Conservation (phyloP, 768 basidiomycete genomes). For the Hygrophoropsis aurantiaca region DNA sequence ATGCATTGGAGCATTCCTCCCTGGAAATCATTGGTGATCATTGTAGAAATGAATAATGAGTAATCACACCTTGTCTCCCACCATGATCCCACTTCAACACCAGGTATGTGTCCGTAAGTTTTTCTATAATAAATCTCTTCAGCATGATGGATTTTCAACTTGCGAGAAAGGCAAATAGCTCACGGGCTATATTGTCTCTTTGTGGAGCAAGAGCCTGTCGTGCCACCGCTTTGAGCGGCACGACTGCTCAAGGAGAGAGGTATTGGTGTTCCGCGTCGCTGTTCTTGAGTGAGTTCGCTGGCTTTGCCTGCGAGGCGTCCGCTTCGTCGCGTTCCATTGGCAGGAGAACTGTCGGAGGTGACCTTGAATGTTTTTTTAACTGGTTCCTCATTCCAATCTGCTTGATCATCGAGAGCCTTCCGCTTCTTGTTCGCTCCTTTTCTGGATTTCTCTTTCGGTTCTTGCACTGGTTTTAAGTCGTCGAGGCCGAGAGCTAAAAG, state of each 20-base stretch:
- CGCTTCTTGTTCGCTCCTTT: conserved; percentile 41
- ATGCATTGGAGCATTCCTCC: conserved; percentile 67
- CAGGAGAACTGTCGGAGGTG: conserved; percentile 19
- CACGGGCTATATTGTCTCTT: conserved; percentile 35
- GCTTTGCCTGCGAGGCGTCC: conserved; percentile 60
- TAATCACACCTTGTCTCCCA: conserved; percentile 65
- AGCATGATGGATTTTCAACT: conserved; percentile 9
- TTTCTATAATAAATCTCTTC: conserved; percentile 54
- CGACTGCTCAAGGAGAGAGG: conserved; percentile 40
- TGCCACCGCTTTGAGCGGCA: conserved; percentile 35
- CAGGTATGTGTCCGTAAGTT: conserved; percentile 78
- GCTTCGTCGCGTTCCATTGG: conserved; percentile 56
- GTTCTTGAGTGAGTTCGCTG: conserved; percentile 54
- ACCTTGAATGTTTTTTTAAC: conserved; percentile 32
- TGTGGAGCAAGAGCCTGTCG: conserved; percentile 32
- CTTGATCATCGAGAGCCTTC: conserved; percentile 28
- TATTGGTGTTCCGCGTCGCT: conserved; percentile 28
- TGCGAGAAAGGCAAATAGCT: conserved; percentile 16
- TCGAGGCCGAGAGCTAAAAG: conserved; percentile 42
- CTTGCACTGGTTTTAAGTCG: conserved; percentile 41
- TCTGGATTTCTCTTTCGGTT: conserved; percentile 43
- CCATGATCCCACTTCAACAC: conserved; percentile 76
- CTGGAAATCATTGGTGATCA: conserved; percentile 28
- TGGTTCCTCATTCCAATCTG: conserved; percentile 16
- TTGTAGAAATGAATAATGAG: neutral